Evolutionary conservation across 495 filamentous ascomycete species (phyloP).

Genomic region (Xylaria longipes): DNA sequence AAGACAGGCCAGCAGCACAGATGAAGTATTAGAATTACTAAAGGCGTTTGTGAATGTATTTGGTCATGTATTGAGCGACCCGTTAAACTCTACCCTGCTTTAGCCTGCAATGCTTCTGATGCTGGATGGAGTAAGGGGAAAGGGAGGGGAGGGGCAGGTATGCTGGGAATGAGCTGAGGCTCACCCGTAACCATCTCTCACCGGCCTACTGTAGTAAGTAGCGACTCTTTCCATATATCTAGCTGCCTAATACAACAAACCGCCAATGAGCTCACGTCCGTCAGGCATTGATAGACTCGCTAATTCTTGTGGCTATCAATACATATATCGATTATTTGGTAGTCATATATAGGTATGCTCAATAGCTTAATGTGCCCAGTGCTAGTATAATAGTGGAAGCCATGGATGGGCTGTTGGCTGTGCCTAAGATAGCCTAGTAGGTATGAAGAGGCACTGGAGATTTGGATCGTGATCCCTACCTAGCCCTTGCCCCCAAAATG

Average conservation of each 20-base stretch:
- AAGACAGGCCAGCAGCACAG: slow-evolving; percentile 19
- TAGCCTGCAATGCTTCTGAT: neutral
- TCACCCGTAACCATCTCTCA: neutral
- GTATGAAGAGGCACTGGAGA: too few species aligned
- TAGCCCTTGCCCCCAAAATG: too few species aligned
- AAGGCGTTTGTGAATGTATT: slow-evolving; percentile 16
- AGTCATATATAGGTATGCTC: neutral
- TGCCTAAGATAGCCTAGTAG: neutral
- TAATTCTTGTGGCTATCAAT: neutral
- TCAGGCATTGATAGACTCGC: neutral
- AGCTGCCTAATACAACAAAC: neutral
- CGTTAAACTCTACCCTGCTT: neutral
- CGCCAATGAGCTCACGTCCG: neutral
- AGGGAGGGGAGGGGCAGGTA: neutral
- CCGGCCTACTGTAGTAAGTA: neutral
- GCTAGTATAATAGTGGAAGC: neutral
- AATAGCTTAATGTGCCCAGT: neutral
- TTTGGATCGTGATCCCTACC: too few species aligned
- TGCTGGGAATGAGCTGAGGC: neutral
- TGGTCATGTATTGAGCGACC: neutral
- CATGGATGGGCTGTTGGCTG: neutral
- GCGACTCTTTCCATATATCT: neutral
- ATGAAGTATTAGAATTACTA: neutral
- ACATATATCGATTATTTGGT: neutral
- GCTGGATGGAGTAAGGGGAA: neutral